Base-by-base conservation (phyloP, 2,329 filamentous ascomycete species). In the Aphanoascus verrucosus region DNA sequence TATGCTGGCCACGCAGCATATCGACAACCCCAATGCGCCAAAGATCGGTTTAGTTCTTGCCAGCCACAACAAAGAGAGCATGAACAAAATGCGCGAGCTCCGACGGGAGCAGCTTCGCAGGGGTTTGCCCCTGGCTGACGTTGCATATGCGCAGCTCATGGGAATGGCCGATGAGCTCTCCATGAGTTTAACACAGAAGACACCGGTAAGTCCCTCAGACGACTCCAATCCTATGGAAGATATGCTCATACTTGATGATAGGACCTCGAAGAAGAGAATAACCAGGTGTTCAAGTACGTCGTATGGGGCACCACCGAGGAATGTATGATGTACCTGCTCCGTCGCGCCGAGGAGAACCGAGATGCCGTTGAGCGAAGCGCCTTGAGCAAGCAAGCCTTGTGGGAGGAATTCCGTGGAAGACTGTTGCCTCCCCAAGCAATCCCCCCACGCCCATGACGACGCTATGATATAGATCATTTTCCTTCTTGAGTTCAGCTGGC, bases 111-210 rank as follows among this genome's bases (percentile, higher is more conserved):
- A 81, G 49, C 73, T 76, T 17, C 65, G 67, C n/a, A 59, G 65
- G 2, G 75, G 76, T 37, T 65, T 72, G 58, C 64, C 66, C 46
- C 64, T 67, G 38, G 67, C 72, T 45, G 71, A 76, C 12, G 69
- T 81, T 1, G 70, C 72, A 35, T 89, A 88, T 67, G 86, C 86
- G 2, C 90, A 96, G 71, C 79, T 96, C 0, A 86, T 91, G 73
- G 90, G 91, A 40, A 97, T 97, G 91, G 91, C 91, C 1, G 91
- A 97, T 61, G 90, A 96, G 65, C 82, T 97, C 50, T 88, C 84
- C 54, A 77, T 78, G 59, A 73, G 75, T 37, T 66, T 83, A 1
- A 69, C 82, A 14, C 69, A 78, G 54, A 70, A 52, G 37, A 47
- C 35, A 55, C 49, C 50, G 14, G 51, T 55, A 55, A 35, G 41